Conservation (phyloP, 2,329 filamentous ascomycete species). For the Cytospora piceae region DNA sequence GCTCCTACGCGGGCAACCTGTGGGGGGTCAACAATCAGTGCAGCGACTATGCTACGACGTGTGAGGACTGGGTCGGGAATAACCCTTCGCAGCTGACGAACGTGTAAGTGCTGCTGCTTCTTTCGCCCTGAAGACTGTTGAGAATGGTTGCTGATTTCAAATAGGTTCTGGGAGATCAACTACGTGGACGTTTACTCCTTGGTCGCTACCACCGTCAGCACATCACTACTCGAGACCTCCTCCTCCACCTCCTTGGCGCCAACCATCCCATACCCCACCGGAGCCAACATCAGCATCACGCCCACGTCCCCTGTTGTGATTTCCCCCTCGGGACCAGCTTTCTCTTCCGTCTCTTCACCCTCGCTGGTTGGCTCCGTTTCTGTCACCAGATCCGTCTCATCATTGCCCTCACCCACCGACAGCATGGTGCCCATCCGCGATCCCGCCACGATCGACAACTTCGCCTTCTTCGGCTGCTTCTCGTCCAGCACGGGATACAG, state of each 20-base stretch:
- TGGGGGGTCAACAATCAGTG: slow-evolving; percentile 48
- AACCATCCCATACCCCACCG: neutral
- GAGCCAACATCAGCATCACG: neutral
- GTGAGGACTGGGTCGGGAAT: slow-evolving; percentile 50
- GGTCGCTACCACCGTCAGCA: neutral
- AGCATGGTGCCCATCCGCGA: slow-evolving; percentile 21
- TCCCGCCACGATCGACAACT: slow-evolving; percentile 23
- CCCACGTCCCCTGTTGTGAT: too few species aligned
- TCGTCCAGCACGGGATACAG: slow-evolving; percentile 49
- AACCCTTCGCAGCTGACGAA: slow-evolving; percentile 49
- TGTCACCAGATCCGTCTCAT: slow-evolving; percentile 12
- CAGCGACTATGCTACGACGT: slow-evolving; percentile 46
- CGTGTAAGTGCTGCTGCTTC: slow-evolving; percentile 37
- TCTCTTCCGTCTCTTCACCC: neutral
- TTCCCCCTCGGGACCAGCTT: neutral
- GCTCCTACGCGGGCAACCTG: slow-evolving; percentile 66
- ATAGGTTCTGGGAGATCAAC: slow-evolving; percentile 56
- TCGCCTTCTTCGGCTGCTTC: slow-evolving; percentile 36
- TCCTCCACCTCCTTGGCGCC: neutral
- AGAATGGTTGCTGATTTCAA: slow-evolving; percentile 8
- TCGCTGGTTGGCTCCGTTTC: slow-evolving; percentile 9
- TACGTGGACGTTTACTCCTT: slow-evolving; percentile 55
- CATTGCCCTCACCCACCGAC: slow-evolving; percentile 17
- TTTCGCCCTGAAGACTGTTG: neutral
- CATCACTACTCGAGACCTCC: neutral